phyloP scores from a whole-genome alignment of 2,329 filamentous ascomycete species.

The Aspergillus japonicus region DNA sequence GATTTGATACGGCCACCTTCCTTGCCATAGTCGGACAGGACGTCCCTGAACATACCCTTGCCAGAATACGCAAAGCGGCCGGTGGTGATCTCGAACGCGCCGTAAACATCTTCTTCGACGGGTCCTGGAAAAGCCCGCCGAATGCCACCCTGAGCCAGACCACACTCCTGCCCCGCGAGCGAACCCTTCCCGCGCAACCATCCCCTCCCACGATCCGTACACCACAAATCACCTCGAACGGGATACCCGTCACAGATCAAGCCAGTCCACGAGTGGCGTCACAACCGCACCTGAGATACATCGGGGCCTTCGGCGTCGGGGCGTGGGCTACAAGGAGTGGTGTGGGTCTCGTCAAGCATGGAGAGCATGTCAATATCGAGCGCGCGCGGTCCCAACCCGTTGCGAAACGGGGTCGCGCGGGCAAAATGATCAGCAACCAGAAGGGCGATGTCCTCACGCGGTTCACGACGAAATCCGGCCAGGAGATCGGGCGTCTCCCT shows the following conservation, averaged over 20 bases:
- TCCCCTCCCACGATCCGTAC: neutral
- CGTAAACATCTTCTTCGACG: conserved; percentile 65
- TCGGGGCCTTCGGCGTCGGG: conserved; percentile 87
- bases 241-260: conserved; percentile 7
- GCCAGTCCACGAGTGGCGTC: conserved; percentile 17
- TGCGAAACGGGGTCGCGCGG: conserved; percentile 47
- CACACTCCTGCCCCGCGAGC: conserved; percentile 12
- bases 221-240: neutral
- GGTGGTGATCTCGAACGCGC: conserved; percentile 58
- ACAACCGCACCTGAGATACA: conserved; percentile 64
- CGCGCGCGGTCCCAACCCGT: conserved; percentile 71
- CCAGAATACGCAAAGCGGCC: conserved; percentile 50
- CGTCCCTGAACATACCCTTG: conserved; percentile 46
- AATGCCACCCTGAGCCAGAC: conserved; percentile 13
- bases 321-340: conserved; percentile 92
- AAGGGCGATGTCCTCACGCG: conserved; percentile 85
- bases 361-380: conserved; percentile 82
- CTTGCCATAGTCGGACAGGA: conserved; percentile 58
- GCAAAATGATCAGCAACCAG: conserved; percentile 52
- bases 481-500: conserved; percentile 81
- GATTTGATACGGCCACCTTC: conserved; percentile 57
- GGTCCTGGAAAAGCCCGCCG: conserved; percentile 54
- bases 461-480: conserved; percentile 75
- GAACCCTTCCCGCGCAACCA: conserved; percentile 9
- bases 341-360: conserved; percentile 69